Conservation (phyloP, 768 basidiomycete species). For the Ramaria rubella region DNA sequence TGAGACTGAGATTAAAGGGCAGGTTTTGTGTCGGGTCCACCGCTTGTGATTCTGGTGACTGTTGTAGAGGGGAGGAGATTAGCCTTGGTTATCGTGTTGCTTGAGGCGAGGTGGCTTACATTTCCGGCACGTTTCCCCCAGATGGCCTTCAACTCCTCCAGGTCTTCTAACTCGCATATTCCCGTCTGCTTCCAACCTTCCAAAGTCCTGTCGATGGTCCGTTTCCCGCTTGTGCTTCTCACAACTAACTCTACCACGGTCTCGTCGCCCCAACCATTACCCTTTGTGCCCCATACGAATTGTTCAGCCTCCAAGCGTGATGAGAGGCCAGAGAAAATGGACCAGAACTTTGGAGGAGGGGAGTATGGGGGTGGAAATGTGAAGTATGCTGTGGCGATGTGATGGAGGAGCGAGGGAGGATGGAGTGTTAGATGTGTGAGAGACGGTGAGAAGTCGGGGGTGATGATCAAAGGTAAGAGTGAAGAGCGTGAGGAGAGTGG, state of each 20-base stretch:
- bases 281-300: conserved; percentile 51
- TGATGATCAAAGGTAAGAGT: conserved; percentile 48
- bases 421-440: conserved; percentile 61
- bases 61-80: not conserved
- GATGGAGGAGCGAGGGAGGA: conserved; percentile 58
- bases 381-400: conserved; percentile 66
- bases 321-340: conserved; percentile 62
- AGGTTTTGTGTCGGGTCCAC: conserved; percentile 57
- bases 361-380: conserved; percentile 62
- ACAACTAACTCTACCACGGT: conserved; percentile 58
- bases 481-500: conserved; percentile 46
- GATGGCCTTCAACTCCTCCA: conserved; percentile 47
- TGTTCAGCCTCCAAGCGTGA: conserved; percentile 54
- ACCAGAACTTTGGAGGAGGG: conserved; percentile 64
- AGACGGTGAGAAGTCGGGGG: conserved; percentile 58
- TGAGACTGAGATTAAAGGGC: conserved; percentile 87
- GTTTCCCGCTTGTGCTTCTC: conserved; percentile 42
- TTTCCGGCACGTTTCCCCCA: conserved; percentile 29
- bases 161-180: conserved; percentile 42
- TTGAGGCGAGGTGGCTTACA: not conserved
- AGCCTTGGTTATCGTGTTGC: not conserved
- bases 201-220: conserved; percentile 50
- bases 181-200: conserved; percentile 52
- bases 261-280: conserved; percentile 40
- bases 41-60: not conserved